Evolutionary conservation across 2,329 filamentous ascomycete species (phyloP), one percentile per base, ranked within the genome.

Genomic region (Stagonosporopsis chrysanthemi): DNA sequence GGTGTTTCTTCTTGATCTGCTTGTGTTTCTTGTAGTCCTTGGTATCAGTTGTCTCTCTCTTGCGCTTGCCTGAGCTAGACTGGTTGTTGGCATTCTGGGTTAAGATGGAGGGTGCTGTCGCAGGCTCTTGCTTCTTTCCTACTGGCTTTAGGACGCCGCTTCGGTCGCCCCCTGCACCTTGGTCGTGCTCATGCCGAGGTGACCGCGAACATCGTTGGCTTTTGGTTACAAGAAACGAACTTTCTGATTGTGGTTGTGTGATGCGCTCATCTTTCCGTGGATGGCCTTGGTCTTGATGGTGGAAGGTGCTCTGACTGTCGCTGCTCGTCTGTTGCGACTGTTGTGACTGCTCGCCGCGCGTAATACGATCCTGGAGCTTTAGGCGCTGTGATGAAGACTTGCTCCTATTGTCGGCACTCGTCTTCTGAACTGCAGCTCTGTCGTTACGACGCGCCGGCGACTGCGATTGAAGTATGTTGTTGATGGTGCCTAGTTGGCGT

Each of bases 401-500:
- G 11, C 3, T 31, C 24, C 5, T 31, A 15, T 11, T 11, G 19
- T 3, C 24, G 19, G 6, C 6, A 9, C 17, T 19, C 1, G 8
- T n/a, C 12, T 17, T 31, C 12, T 12, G 29, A 12, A 11, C 12
- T 39, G 45, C 11, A 50, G 28, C 11, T 6, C 11, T 19, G 11
- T 17, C 28, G 6, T n/a, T 6, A 12, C 28, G 22, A n/a, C 12
- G 29, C 6, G 22, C n/a, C 2, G 26, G 40, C 7, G 48, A 43
- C 7, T 42, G 22, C 15, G 48, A 23, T 17, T 43, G 42, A 22
- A 54, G 51, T 12, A 54, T 54, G 14, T 48, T 38, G 29, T 54
- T 48, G n/a, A 54, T 48, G 29, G 31, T 24, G 24, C 51, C 38
- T 15, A 42, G 39, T 39, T 54, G 51, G 24, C 31, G 43, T 17